Conservation (phyloP, 306 rosid species). For the Sindora glabra region DNA sequence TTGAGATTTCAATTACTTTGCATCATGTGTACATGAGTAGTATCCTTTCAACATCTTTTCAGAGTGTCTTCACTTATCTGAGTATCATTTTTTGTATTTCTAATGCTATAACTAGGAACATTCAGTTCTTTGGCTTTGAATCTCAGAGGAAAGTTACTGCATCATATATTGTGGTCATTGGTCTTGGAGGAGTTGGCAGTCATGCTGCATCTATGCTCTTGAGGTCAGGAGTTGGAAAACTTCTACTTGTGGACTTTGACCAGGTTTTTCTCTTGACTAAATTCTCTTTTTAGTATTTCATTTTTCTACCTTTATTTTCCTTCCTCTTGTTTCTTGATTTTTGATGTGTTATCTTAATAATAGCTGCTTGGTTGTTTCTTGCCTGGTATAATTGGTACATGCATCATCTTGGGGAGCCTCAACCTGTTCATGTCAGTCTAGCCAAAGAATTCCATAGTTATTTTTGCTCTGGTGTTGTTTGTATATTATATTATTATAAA, state of each 20-base stretch:
- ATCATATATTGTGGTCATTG: conserved; percentile 90
- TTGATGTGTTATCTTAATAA: neutral
- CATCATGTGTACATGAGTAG: neutral
- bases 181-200: conserved; percentile 99
- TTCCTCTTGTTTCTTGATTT: neutral
- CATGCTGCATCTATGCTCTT: conserved; percentile 94
- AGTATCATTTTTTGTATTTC: neutral
- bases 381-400: neutral
- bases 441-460: neutral
- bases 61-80: conserved; percentile 10
- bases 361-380: neutral
- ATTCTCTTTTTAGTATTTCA: neutral
- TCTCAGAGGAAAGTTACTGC: conserved; percentile 73
- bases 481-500: neutral
- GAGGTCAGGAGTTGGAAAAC: conserved; percentile 89
- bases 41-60: neutral
- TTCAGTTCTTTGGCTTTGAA: conserved; percentile 78
- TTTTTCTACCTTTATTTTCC: neutral
- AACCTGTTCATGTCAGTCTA: neutral
- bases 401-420: neutral
- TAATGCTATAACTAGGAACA: conserved; percentile 52
- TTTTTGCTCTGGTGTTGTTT: neutral
- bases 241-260: conserved; percentile 93
- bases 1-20: neutral
- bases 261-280: conserved; percentile 51